Conservation (phyloP, 805 yeast species). For the Saccharomyces paradoxus region DNA sequence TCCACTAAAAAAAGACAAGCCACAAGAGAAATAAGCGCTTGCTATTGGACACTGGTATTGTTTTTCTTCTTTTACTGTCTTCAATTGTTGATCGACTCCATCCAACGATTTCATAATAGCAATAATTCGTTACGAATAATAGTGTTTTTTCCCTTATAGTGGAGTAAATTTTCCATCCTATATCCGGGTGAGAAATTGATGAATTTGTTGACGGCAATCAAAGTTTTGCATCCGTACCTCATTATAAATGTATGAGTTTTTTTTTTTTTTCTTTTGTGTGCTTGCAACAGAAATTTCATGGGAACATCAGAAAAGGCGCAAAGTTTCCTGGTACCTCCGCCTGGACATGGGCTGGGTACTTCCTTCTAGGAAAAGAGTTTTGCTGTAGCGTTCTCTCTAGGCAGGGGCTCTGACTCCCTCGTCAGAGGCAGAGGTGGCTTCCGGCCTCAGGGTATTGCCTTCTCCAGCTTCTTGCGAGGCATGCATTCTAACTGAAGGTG, state of each 20-base stretch:
- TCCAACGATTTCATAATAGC: neutral
- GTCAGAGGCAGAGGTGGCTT: neutral
- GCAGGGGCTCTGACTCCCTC: neutral
- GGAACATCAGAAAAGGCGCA: neutral
- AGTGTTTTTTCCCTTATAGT: neutral
- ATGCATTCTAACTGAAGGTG: neutral
- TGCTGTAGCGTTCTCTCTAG: neutral
- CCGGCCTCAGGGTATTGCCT: neutral
- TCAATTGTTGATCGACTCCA: neutral
- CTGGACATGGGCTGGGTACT: neutral
- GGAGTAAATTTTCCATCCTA: neutral
- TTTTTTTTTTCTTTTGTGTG: neutral
- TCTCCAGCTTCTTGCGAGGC: neutral
- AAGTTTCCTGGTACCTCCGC: neutral
- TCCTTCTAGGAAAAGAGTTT: neutral
- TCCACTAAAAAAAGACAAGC: neutral
- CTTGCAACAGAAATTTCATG: neutral
- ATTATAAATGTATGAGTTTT: neutral
- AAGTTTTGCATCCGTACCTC: neutral
- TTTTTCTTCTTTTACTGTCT: neutral
- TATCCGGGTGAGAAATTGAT: neutral
- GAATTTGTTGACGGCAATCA: no score
- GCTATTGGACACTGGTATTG: neutral
- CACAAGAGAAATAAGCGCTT: neutral
- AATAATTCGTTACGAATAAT: neutral